Conservation (phyloP, 192 early-diverging fungal species). For the Coemansia sp. region DNA sequence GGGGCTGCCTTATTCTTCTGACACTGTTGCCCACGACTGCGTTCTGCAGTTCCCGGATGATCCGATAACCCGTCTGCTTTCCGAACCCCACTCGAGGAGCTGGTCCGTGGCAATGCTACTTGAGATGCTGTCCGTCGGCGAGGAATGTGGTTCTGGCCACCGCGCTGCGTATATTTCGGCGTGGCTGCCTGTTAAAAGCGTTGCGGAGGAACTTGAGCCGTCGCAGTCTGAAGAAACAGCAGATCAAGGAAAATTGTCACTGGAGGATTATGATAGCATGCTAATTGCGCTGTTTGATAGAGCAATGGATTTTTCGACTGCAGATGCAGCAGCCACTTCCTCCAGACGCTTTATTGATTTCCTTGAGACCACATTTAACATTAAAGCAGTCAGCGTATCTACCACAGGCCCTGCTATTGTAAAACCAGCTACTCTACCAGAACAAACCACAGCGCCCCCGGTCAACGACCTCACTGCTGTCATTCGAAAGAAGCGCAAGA, state of each 20-base stretch:
- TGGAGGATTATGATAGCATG: constrained; percentile 33
- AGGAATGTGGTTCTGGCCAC: constrained; percentile 73
- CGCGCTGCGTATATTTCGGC: constrained; percentile 65
- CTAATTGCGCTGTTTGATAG: constrained; percentile 37
- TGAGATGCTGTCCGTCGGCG: constrained; percentile 66
- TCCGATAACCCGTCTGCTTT: constrained; percentile 48
- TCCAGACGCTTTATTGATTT: constrained; percentile 20
- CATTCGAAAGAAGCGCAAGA: constrained; percentile 49
- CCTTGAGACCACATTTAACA: constrained; percentile 13
- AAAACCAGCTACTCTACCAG: not conserved
- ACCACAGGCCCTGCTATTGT: constrained; percentile 16
- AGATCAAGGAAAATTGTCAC: constrained; percentile 23
- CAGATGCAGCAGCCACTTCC: constrained; percentile 13
- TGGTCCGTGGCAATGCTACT: constrained; percentile 62
- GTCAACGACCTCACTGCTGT: constrained; percentile 39
- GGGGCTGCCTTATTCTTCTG: constrained; percentile 32
- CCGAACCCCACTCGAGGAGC: constrained; percentile 19
- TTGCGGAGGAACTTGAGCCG: not conserved
- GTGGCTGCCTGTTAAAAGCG: constrained; percentile 11
- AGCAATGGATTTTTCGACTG: constrained; percentile 43
- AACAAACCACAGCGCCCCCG: not conserved
- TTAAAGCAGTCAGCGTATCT: constrained; percentile 2
- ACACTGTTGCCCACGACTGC: constrained; percentile 33
- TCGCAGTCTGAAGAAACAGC: constrained; percentile 3
- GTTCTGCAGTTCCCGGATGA: constrained; percentile 55